phyloP scores from a whole-genome alignment of 164 flowering plant genomes.

The Umbellularia californica region DNA sequence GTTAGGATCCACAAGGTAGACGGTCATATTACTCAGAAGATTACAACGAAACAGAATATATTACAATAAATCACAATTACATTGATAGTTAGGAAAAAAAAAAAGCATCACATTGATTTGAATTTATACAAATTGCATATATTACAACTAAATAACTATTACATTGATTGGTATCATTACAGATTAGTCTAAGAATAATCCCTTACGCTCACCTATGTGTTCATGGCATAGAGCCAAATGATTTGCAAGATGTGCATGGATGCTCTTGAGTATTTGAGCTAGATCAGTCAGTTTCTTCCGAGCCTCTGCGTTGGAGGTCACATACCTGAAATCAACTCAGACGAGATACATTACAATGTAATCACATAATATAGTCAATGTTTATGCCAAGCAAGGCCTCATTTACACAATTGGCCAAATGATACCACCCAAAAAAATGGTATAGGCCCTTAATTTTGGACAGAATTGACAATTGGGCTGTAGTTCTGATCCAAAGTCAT shows the following conservation, averaged over 20 bases:
- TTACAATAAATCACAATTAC: neutral
- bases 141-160: too few species aligned
- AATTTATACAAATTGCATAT: too few species aligned
- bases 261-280: constrained; percentile 53
- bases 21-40: neutral
- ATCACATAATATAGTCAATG: too few species aligned
- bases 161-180: neutral
- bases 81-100: too few species aligned
- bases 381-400: too few species aligned
- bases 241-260: constrained; percentile 39
- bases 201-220: constrained; percentile 39
- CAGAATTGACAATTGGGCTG: too few species aligned
- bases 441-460: too few species aligned
- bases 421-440: neutral
- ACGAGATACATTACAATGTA: neutral
- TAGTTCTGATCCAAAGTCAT: too few species aligned
- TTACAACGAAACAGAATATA: too few species aligned
- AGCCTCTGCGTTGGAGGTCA: constrained; percentile 51
- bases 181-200: neutral
- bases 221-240: constrained; percentile 42
- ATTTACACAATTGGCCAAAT: too few species aligned
- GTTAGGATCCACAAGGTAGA: neutral
- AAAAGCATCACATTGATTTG: too few species aligned
- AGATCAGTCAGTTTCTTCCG: constrained; percentile 69
- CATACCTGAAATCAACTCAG: neutral